Percentiles rank a stretch among this genome's conserved stretches.
Conservation (phyloP, 306 rosid genomes). For the Dalbergia cultrata region DNA sequence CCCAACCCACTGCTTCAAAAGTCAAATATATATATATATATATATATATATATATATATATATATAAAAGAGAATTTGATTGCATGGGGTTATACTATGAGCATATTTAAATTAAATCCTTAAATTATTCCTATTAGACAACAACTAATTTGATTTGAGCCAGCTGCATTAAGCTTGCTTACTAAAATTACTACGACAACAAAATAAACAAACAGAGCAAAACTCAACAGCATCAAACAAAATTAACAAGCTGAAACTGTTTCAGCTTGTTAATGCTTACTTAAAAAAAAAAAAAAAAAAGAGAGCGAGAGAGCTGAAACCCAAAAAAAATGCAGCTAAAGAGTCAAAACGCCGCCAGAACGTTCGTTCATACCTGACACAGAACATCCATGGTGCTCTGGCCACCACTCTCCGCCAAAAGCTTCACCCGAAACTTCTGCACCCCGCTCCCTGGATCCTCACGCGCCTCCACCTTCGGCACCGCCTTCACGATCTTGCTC, state of each 20-base stretch:
- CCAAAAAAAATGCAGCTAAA: constrained; percentile 18
- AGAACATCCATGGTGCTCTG: constrained; percentile 81
- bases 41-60: too few species aligned
- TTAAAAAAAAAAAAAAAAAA: too few species aligned
- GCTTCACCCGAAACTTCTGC: constrained; percentile 82
- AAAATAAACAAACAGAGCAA: neutral
- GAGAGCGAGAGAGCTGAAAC: neutral
- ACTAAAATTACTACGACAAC: too few species aligned
- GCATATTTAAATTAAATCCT: too few species aligned
- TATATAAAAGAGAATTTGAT: too few species aligned
- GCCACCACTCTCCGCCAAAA: constrained; percentile 81
- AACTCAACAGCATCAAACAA: neutral
- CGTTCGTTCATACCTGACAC: constrained; percentile 63
- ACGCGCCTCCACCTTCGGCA: constrained; percentile 69
- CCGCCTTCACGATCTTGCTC: constrained; percentile 73
- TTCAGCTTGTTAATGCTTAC: too few species aligned
- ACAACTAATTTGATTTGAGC: neutral
- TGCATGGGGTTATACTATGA: too few species aligned
- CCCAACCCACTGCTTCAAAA: too few species aligned
- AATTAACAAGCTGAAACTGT: neutral
- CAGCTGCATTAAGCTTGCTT: neutral
- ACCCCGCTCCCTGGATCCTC: constrained; percentile 69
- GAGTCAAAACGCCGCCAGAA: neutral
- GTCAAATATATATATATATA: too few species aligned
- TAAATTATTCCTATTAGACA: neutral